A percentile compares a stretch with the other conserved stretches of the same genome.
phyloP scores from a whole-genome alignment of 2,329 filamentous ascomycete species.

The Aspergillus uvarum region DNA sequence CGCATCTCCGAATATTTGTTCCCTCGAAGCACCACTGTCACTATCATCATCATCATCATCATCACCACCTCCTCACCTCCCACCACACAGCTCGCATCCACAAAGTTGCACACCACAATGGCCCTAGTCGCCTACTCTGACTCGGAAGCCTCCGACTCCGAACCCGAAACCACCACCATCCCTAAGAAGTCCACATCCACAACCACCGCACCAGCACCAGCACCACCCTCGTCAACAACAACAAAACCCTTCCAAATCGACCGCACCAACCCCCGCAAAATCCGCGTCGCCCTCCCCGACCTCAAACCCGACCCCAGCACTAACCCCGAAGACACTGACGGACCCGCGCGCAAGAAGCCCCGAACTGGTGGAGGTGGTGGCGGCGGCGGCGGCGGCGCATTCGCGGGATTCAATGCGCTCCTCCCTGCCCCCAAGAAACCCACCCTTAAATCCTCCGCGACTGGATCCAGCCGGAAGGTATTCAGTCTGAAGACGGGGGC shows the following conservation, averaged over 20 bases:
- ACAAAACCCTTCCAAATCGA: conserved; percentile 74
- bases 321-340: conserved; percentile 40
- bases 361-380: conserved; percentile 62
- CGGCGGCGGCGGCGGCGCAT: conserved; percentile 64
- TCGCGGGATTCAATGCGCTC: conserved; percentile 81
- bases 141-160: conserved; percentile 68
- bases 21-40: too few species aligned
- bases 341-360: conserved; percentile 69
- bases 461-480: conserved; percentile 52
- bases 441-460: conserved; percentile 23
- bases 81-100: too few species aligned
- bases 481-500: conserved; percentile 80
- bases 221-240: conserved; percentile 22
- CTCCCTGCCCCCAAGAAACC: conserved; percentile 76
- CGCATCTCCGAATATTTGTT: too few species aligned
- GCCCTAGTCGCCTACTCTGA: conserved; percentile 81
- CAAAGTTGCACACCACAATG: conserved; percentile 51
- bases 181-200: conserved; percentile 21
- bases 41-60: too few species aligned
- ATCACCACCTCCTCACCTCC: not conserved
- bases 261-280: conserved; percentile 77
- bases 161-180: conserved; percentile 38
- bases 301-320: conserved; percentile 36
- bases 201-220: conserved; percentile 22
- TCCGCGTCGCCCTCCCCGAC: conserved; percentile 73